Evolutionary conservation across 2,329 filamentous ascomycete species (phyloP), one percentile per base, ranked within the genome.

Genomic region (Dothideomycetidae sp.): DNA sequence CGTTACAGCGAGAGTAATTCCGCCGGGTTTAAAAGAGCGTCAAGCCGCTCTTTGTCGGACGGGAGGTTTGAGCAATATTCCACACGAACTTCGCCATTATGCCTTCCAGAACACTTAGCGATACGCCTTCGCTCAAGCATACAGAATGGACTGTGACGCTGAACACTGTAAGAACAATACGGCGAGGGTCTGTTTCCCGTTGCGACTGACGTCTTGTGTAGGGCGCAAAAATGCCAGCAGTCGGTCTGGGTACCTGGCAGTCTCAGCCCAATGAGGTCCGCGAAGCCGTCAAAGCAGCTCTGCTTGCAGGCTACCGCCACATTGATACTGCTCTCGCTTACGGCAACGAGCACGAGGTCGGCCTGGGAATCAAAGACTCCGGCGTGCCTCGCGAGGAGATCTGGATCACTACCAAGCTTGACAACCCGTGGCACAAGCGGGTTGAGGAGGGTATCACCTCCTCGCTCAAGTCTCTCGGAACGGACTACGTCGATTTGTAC

Each of bases 201-300:
- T n/a, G 10, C n/a, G 5, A 23, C 31, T 44, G 45, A 54, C 52
- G 11, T 64, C 54, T 75, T 71, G 48, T 72, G 83, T 57, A 81
- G 81, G 82, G 52, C 42, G 78, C 71, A 57, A 76, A 81, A 61
- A 90, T 90, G 43, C 79, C 80, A 40, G 75, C 76, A 15, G 43
- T 86, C 46, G 81, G 80, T 43, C 68, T 86, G 31, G 81, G 81
- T 40, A 86, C 81, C 39, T 86, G 81, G 80, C 79, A 84, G 53
- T 82, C 80, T 33, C 56, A 68, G 50, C 75, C 78, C 39, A 71
- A 71, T 47, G 70, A 82, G 58, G 78, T 83, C 39, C 67, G 71
- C 48, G 61, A 71, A 37, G 82, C 82, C 38, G 81, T 88, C 46
- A 73, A 81, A 58, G 64, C 54, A 78, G 40, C 40, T 28, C 40